Percentiles rank a stretch among this genome's conserved stretches.
Evolutionary conservation across 805 yeast genomes (phyloP).

Genomic region (Tetrapisispora nanseiensis): DNA sequence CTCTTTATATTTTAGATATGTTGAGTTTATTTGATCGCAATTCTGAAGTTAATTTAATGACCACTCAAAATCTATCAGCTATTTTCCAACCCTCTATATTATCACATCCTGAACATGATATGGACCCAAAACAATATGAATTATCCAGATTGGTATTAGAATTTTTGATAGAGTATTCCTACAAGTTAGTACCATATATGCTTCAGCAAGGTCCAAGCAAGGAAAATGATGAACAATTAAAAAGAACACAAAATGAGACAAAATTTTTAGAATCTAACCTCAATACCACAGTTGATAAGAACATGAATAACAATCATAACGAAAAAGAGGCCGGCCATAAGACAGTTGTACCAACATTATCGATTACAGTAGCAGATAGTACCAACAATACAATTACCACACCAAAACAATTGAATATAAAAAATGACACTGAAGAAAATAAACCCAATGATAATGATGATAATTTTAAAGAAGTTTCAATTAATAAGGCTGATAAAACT

Average conservation of each 20-base stretch:
- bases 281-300: not conserved
- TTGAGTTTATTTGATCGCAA: constrained; percentile 71
- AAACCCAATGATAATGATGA: not conserved
- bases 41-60: constrained; percentile 71
- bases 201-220: constrained; percentile 18
- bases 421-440: not conserved
- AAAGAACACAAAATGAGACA: not conserved
- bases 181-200: constrained; percentile 57
- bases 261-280: not conserved
- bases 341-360: too few species aligned
- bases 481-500: not conserved
- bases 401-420: too few species aligned
- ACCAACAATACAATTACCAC: not conserved
- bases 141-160: constrained; percentile 76
- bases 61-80: constrained; percentile 84
- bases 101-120: constrained; percentile 82
- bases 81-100: constrained; percentile 90
- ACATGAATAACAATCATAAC: not conserved
- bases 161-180: constrained; percentile 75
- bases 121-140: constrained; percentile 81
- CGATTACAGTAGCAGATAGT: too few species aligned
- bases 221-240: not conserved
- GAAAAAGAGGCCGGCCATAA: not conserved
- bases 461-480: not conserved
- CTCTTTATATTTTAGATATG: constrained; percentile 78